phyloP scores from a whole-genome alignment of 1,284 basidiomycete species.

The Ganoderma resinaceum region DNA sequence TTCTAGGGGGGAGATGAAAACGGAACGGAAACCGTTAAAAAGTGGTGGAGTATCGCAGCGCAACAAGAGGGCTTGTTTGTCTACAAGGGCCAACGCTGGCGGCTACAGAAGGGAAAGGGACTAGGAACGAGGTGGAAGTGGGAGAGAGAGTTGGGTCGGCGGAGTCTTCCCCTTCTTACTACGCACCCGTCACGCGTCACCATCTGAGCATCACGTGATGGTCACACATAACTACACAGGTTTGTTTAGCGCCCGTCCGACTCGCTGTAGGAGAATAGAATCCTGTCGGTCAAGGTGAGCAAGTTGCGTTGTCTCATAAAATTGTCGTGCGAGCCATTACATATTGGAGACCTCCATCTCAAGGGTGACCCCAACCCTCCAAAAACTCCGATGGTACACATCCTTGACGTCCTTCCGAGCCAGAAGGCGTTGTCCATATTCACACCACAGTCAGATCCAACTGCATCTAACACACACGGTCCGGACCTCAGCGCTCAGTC shows the following conservation, averaged over 20 bases:
- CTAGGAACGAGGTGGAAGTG: background rate
- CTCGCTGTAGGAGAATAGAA: too few species aligned
- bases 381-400: too few species aligned
- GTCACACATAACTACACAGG: background rate
- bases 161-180: background rate
- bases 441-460: background rate
- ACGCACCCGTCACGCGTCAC: background rate
- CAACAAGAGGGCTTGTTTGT: background rate
- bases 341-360: background rate
- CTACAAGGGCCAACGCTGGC: background rate
- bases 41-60: background rate
- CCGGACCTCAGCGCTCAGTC: background rate
- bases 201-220: background rate
- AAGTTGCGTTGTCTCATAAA: background rate
- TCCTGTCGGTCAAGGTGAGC: background rate
- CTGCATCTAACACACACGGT: background rate
- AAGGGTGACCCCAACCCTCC: too few species aligned
- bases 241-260: background rate
- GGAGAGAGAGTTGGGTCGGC: background rate
- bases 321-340: background rate
- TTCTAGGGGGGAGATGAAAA: background rate
- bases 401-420: too few species aligned
- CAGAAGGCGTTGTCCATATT: background rate
- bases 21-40: background rate
- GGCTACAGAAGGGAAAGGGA: background rate